phyloP scores from a whole-genome alignment of 2,329 filamentous ascomycete genomes.

The Exserohilum turcica region DNA sequence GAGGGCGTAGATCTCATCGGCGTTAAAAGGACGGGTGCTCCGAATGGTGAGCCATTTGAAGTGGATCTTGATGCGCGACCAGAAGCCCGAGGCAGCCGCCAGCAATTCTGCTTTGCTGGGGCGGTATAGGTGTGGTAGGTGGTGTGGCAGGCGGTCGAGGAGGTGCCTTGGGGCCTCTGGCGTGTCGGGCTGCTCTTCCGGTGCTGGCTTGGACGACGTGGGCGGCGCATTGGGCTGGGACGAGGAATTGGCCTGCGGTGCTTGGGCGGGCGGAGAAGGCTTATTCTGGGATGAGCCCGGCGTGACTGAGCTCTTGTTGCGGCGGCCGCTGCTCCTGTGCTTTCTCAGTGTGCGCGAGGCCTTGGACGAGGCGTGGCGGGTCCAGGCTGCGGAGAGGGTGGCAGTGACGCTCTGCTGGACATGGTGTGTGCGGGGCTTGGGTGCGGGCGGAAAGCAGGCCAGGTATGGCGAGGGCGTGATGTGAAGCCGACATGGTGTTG shows the following conservation, averaged over 20 bases:
- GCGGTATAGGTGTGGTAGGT: constrained; percentile 74
- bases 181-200: constrained; percentile 29
- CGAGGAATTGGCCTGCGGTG: constrained; percentile 40
- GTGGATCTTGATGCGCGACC: constrained; percentile 84
- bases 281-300: constrained; percentile 32
- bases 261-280: constrained; percentile 16
- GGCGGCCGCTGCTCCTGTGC: constrained; percentile 25
- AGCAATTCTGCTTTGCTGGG: constrained; percentile 93
- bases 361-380: constrained; percentile 34
- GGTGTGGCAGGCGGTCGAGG: constrained; percentile 58
- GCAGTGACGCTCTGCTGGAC: constrained; percentile 29
- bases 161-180: constrained; percentile 50
- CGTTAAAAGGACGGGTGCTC: constrained; percentile 91
- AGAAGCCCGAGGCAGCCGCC: constrained; percentile 89
- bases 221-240: constrained; percentile 38
- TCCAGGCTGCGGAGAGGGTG: constrained; percentile 38
- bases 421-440: constrained; percentile 7
- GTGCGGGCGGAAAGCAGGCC: constrained; percentile 14
- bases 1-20: constrained; percentile 94
- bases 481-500: constrained; percentile 5
- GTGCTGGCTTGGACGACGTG: constrained; percentile 25
- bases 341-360: constrained; percentile 21
- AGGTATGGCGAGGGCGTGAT: constrained; percentile 20
- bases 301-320: constrained; percentile 48
- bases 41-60: constrained; percentile 99